These are phyloP conservation scores for Capsicum chinense DNA, from an alignment of 257 asterid genomes.

Conservation along the genomic window DNA sequence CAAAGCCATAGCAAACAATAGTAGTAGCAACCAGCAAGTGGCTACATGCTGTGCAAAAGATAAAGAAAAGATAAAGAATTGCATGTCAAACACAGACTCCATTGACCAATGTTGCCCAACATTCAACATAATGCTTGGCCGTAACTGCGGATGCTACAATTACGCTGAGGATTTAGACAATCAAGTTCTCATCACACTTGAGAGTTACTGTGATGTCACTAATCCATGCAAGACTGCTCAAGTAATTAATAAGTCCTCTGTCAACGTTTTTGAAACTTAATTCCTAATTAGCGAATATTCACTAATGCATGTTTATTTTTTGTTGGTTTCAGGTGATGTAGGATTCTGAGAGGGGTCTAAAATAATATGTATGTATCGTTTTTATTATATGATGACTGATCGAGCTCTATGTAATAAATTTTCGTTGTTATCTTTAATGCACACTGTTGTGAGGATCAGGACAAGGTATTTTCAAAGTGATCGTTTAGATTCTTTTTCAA, in stretches of 20 bases:
- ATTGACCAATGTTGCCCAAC: slow-evolving; percentile 20
- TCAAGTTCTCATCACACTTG: background rate
- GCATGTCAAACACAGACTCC: background rate
- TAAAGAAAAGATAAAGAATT: slow-evolving; percentile 6
- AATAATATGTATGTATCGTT: background rate
- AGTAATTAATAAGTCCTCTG: background rate
- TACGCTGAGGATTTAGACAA: background rate
- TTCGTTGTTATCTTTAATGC: background rate
- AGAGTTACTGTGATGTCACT: background rate
- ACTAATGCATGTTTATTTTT: background rate
- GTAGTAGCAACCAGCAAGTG: background rate
- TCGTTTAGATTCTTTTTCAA: too few relatives aligned
- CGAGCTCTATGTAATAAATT: background rate
- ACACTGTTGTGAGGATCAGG: background rate
- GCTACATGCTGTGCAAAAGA: background rate
- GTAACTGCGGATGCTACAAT: background rate
- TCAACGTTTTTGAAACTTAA: background rate
- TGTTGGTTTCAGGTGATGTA: slow-evolving; percentile 13
- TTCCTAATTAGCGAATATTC: background rate
- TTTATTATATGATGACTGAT: background rate
- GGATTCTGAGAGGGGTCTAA: background rate
- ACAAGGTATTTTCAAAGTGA: background rate
- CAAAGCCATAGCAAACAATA: background rate
- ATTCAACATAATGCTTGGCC: background rate
- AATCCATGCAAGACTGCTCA: background rate